Percentiles rank a stretch among this genome's conserved stretches.
Evolutionary conservation across 139 green algal species (phyloP).

Genomic region (Ettlia oleoabundans): DNA sequence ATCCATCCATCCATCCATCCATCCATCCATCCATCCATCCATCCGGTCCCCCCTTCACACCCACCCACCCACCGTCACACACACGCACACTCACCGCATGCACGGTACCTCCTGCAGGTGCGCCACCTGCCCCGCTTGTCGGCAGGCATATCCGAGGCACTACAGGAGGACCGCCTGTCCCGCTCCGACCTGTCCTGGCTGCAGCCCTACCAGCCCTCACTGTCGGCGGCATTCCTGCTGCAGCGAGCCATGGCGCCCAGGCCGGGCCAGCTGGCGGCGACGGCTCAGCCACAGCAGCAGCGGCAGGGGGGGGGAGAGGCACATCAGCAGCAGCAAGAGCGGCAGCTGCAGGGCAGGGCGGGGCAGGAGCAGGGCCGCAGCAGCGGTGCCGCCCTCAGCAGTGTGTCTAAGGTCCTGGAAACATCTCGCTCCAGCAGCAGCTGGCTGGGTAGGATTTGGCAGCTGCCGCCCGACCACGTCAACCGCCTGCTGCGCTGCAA

Average conservation of each 20-base stretch:
- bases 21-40: too few species aligned
- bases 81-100: neutral
- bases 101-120: conserved; percentile 40
- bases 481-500: conserved; percentile 76
- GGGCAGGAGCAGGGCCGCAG: too few species aligned
- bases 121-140: conserved; percentile 73
- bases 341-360: too few species aligned
- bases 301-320: neutral
- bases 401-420: neutral
- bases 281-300: conserved; percentile 10
- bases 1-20: too few species aligned
- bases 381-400: neutral
- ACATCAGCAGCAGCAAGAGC: neutral
- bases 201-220: conserved; percentile 76
- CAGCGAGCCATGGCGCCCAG: conserved; percentile 75
- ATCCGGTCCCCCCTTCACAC: neutral
- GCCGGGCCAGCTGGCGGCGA: conserved; percentile 53
- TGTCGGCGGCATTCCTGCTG: conserved; percentile 78
- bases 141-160: conserved; percentile 46
- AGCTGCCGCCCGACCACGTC: conserved; percentile 60
- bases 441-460: too few species aligned
- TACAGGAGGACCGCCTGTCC: conserved; percentile 46
- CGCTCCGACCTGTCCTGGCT: conserved; percentile 50
- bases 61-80: neutral
- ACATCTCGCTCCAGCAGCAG: too few species aligned